Evolutionary conservation across 495 filamentous ascomycete species (phyloP), one percentile per base, ranked within the genome.

Genomic region (Aspergillus heteromorphus): DNA sequence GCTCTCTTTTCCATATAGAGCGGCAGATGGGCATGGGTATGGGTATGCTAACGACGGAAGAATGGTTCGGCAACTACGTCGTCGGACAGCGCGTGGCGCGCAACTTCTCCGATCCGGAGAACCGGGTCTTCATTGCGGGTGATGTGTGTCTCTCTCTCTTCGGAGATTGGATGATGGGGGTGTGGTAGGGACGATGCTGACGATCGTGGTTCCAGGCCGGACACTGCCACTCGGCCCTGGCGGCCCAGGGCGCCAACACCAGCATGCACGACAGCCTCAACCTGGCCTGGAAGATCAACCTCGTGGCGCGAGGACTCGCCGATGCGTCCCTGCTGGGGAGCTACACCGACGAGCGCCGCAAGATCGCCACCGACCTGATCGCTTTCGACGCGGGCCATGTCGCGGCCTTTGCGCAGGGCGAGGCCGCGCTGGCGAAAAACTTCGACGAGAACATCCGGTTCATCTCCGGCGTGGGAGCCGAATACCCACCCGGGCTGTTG

Each of bases 231-330:
- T 86, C 81, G 17, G 87, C 89, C n/a, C 89, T 91, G 62, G 87
- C 87, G n/a, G 89, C 87, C 2, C 89, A 92, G 73, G 89, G 89
- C 31, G 89, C 91, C 80, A 95, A 95, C 62, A 86, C 87, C 10
- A 86, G 86, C 16, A 89, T 95, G 76, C 80, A 91, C 41, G 89
- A 95, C 58, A 82, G 82, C 25, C 82, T 83, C 60, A 92, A 93
- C 63, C 76, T 95, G 0, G 88, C 83, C 8, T 95, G 89, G 89
- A 93, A 92, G 68, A 76, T 95, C 42, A 86, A 87, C 50, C 76
- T 83, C 11, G 84, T 88, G 5, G 73, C 85, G 40, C 75, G 77
- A 13, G 85, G 86, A 7, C 76, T 85, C 9, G 80, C 82, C 0
- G 63, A 76, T 13, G 75, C 76, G 16, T 68, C 65, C 3, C 61